Percentiles rank a stretch among this genome's conserved stretches.
These are phyloP conservation scores for Cephalotrichum gorgonifer DNA, from an alignment of 2,329 filamentous ascomycete species.

Conservation along the genomic window DNA sequence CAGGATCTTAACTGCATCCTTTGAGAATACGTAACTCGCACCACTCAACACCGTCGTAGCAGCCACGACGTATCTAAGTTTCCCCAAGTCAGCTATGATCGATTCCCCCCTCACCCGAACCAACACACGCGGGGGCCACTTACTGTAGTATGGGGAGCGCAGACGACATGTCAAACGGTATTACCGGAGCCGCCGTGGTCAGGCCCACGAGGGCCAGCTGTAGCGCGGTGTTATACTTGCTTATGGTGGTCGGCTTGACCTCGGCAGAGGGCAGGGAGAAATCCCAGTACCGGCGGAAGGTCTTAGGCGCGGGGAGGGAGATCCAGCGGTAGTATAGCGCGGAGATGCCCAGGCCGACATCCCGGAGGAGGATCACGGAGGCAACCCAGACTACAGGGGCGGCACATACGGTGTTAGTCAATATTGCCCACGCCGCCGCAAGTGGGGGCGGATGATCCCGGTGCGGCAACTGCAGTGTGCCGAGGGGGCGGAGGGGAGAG, in stretches of 20 bases:
- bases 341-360: constrained; percentile 70
- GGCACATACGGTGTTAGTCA: constrained; percentile 1
- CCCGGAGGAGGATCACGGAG: constrained; percentile 80
- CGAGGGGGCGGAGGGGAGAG: neutral
- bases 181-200: constrained; percentile 69
- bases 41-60: constrained; percentile 90
- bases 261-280: constrained; percentile 84
- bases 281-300: constrained; percentile 89
- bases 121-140: constrained; percentile 18
- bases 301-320: constrained; percentile 86
- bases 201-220: constrained; percentile 80
- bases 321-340: constrained; percentile 97
- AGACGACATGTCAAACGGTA: constrained; percentile 46
- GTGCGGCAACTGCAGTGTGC: neutral
- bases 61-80: constrained; percentile 66
- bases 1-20: constrained; percentile 85
- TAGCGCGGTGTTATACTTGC: constrained; percentile 88
- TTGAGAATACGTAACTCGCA: constrained; percentile 81
- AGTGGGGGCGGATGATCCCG: neutral
- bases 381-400: constrained; percentile 73
- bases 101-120: neutral
- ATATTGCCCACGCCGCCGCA: too few species aligned
- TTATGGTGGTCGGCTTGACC: constrained; percentile 72
- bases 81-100: constrained; percentile 17
- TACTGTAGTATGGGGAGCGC: constrained; percentile 55